phyloP scores from a whole-genome alignment of 306 rosid species.

The Astragalus glycyphyllos region DNA sequence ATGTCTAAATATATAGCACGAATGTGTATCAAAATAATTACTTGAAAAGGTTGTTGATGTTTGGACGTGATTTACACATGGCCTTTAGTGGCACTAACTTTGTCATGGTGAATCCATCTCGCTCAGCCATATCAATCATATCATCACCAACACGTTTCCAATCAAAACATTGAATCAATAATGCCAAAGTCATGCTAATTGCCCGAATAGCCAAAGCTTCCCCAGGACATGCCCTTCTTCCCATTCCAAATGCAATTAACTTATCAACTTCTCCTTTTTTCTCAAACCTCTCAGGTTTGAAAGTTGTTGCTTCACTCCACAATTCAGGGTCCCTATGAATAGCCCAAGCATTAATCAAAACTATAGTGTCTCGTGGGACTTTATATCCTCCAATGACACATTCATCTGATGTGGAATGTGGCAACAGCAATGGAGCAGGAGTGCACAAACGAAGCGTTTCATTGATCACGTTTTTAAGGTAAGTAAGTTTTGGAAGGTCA shows the following conservation, averaged over 20 bases:
- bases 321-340: conserved; percentile 47
- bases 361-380: conserved; percentile 52
- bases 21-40: background rate
- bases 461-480: conserved; percentile 50
- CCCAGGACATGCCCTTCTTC: conserved; percentile 42
- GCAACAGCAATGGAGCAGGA: conserved; percentile 50
- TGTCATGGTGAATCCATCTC: conserved; percentile 1
- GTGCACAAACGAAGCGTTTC: conserved; percentile 57
- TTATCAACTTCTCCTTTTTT: conserved; percentile 32
- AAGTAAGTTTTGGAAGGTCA: conserved; percentile 52
- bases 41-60: background rate
- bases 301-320: conserved; percentile 50
- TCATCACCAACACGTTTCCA: conserved; percentile 24
- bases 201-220: conserved; percentile 29
- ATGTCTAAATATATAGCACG: too few species aligned
- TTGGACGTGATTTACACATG: conserved; percentile 16
- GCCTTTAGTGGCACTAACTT: background rate
- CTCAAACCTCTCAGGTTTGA: conserved; percentile 49
- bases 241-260: conserved; percentile 40
- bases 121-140: conserved; percentile 25
- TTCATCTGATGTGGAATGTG: conserved; percentile 51
- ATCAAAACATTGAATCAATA: conserved; percentile 43
- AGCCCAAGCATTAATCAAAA: conserved; percentile 57
- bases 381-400: conserved; percentile 48
- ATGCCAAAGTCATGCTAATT: conserved; percentile 11